Evolutionary conservation across 1,284 basidiomycete species (phyloP).

Genomic region (Cryptococcus floricola): DNA sequence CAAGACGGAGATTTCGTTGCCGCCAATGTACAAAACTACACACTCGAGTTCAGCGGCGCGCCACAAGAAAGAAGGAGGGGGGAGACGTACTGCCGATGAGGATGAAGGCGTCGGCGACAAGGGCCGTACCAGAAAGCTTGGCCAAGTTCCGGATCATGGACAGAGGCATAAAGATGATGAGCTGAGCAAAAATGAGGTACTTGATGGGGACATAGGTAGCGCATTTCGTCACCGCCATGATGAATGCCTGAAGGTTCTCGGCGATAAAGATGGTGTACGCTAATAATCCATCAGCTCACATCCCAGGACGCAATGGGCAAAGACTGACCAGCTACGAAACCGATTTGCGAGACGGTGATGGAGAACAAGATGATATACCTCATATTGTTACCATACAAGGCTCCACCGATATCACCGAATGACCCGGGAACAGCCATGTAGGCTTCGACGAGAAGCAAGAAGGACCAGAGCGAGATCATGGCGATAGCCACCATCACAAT

Average conservation of each 20-base stretch:
- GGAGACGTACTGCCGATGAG: conserved; percentile 63
- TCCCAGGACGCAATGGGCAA: no score
- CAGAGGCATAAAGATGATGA: conserved; percentile 80
- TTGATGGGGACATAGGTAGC: conserved; percentile 64
- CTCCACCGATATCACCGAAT: conserved; percentile 95
- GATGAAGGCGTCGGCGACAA: conserved; percentile 94
- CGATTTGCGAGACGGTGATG: conserved; percentile 85
- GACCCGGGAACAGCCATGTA: conserved; percentile 86
- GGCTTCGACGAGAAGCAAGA: conserved; percentile 84
- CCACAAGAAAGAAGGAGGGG: background rate
- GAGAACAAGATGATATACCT: conserved; percentile 81
- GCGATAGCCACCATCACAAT: conserved; percentile 78
- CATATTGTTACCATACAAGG: conserved; percentile 89
- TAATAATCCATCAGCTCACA: no score
- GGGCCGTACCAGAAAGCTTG: conserved; percentile 85
- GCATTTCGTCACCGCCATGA: conserved; percentile 80
- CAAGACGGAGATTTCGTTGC: conserved; percentile 70
- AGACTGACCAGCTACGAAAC: conserved; percentile 47
- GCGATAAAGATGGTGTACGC: conserved; percentile 97
- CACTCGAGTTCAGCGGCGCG: conserved; percentile 12
- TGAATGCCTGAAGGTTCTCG: conserved; percentile 84
- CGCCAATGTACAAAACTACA: conserved; percentile 72
- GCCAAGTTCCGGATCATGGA: conserved; percentile 83
- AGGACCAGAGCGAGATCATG: conserved; percentile 84
- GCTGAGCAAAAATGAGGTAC: conserved; percentile 78